phyloP scores from a whole-genome alignment of 352 stramenopile species.

The Pythium diclinum region DNA sequence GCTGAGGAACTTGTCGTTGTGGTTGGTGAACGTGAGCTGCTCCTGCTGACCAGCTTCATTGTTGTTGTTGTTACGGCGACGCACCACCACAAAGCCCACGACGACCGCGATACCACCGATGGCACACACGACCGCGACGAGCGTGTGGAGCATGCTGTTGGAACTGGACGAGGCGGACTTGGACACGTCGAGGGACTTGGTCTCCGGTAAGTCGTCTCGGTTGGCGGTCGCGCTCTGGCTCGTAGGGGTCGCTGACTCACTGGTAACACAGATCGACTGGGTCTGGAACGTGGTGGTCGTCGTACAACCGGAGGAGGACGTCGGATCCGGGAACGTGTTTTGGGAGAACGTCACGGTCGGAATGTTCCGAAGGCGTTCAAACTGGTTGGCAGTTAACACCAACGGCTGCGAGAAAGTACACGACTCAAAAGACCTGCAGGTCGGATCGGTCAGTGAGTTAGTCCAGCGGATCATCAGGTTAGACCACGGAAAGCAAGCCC shows the following conservation, averaged over 20 bases:
- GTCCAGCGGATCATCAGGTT: not conserved
- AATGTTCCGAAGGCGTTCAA: conserved; percentile 21
- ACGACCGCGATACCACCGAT: conserved; percentile 18
- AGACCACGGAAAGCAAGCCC: not conserved
- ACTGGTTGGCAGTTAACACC: conserved; percentile 13
- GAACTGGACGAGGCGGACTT: conserved; percentile 8
- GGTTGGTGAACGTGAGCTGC: conserved; percentile 14
- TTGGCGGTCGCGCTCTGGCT: not conserved
- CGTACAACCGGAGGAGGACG: conserved; percentile 10
- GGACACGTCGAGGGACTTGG: not conserved
- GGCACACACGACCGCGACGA: conserved; percentile 14
- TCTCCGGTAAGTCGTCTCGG: not conserved
- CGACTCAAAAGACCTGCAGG: conserved; percentile 13
- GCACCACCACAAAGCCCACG: conserved; percentile 15
- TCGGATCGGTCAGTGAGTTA: conserved; percentile 8
- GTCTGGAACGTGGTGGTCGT: conserved; percentile 5
- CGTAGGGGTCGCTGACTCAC: not conserved
- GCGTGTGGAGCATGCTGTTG: conserved; percentile 1
- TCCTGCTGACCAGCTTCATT: not conserved
- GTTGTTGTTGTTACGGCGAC: conserved; percentile 2
- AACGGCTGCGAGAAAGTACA: conserved; percentile 27
- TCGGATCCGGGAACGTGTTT: conserved; percentile 15
- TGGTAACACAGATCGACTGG: conserved; percentile 24
- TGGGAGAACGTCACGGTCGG: conserved; percentile 15
- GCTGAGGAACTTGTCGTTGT: conserved; percentile 24